A percentile compares a stretch with the other conserved stretches of the same genome.
Evolutionary conservation across 805 yeast genomes (phyloP).

Genomic region (Candida chauliodis): DNA sequence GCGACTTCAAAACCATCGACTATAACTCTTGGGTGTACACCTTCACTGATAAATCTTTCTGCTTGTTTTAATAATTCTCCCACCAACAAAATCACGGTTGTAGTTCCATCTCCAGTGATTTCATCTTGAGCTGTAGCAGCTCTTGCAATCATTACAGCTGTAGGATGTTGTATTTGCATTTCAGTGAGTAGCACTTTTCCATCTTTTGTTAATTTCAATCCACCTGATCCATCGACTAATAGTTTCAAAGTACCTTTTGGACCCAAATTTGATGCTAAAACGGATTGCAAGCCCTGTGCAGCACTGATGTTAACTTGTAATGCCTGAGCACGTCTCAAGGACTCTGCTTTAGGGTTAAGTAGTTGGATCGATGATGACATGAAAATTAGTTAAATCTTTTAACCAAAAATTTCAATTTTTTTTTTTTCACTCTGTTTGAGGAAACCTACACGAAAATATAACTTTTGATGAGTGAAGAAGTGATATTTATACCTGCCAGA

Average conservation of each 20-base stretch:
- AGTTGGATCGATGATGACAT: slow-evolving; percentile 52
- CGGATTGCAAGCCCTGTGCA: slow-evolving; percentile 95
- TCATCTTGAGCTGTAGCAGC: slow-evolving; percentile 99
- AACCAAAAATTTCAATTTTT: not conserved
- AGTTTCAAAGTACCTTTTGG: slow-evolving; percentile 96
- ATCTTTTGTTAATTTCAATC: slow-evolving; percentile 92
- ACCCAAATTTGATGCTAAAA: slow-evolving; percentile 86
- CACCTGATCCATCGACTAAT: slow-evolving; percentile 96
- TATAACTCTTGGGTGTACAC: slow-evolving; percentile 91
- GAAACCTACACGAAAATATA: not conserved
- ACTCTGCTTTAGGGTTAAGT: slow-evolving; percentile 95
- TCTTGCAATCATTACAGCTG: slow-evolving; percentile 64
- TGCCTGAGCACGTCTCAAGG: slow-evolving; percentile 93
- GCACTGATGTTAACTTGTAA: slow-evolving; percentile 92
- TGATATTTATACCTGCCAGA: slow-evolving; percentile 20
- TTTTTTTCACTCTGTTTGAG: not conserved
- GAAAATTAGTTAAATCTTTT: not conserved
- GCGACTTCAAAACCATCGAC: slow-evolving; percentile 95
- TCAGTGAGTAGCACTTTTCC: slow-evolving; percentile 91
- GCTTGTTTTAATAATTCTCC: slow-evolving; percentile 96
- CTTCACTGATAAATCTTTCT: slow-evolving; percentile 85
- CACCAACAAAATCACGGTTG: slow-evolving; percentile 89
- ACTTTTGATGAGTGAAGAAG: slow-evolving; percentile 4
- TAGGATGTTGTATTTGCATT: slow-evolving; percentile 80
- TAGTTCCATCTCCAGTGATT: slow-evolving; percentile 98